These are phyloP conservation scores for Capronia coronata DNA, from an alignment of 2,329 filamentous ascomycete species.

Conservation along the genomic window DNA sequence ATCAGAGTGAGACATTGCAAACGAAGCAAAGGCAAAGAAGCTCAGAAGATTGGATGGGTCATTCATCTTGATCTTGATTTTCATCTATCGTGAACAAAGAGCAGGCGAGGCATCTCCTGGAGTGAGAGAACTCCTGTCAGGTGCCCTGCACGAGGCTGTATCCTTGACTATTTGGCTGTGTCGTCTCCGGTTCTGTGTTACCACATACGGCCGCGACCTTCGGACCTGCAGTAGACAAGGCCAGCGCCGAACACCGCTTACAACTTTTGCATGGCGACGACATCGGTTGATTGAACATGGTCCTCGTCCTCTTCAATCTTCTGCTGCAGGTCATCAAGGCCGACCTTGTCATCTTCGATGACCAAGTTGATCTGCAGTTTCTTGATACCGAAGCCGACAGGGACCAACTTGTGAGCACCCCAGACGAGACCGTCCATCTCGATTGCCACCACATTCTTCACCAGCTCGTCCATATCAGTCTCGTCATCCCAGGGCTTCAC, in stretches of 20 bases:
- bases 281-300: conserved; percentile 88
- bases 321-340: conserved; percentile 77
- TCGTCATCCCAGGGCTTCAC: conserved; percentile 99
- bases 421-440: conserved; percentile 92
- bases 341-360: conserved; percentile 94
- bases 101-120: conserved; percentile 1
- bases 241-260: conserved; percentile 6
- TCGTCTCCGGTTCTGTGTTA: neutral
- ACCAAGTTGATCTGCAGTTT: conserved; percentile 99
- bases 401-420: conserved; percentile 82
- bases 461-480: conserved; percentile 80
- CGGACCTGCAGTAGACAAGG: neutral
- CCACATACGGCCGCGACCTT: neutral
- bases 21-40: neutral
- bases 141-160: conserved; percentile 5
- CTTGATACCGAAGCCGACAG: conserved; percentile 95
- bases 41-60: neutral
- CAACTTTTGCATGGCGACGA: conserved; percentile 68
- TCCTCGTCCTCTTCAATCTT: conserved; percentile 84
- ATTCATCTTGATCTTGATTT: conserved; percentile 19
- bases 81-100: conserved; percentile 6
- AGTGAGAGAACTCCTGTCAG: neutral
- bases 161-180: neutral
- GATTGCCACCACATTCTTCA: conserved; percentile 72
- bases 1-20: neutral